Evolutionary conservation across 768 basidiomycete genomes (phyloP).

Genomic region (Xerocomellus chrysenteron): DNA sequence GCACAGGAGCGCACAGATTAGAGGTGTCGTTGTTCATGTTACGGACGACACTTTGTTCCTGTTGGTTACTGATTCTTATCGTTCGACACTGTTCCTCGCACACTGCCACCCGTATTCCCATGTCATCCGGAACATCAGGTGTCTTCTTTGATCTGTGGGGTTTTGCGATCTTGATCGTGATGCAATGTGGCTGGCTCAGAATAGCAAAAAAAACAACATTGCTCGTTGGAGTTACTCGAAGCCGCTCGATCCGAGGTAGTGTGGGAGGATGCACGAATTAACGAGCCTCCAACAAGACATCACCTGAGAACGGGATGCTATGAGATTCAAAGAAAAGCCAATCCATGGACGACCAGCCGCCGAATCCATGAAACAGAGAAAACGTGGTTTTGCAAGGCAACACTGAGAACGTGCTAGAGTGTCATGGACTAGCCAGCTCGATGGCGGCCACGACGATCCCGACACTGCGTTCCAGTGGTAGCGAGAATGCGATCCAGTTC

Average conservation of each 20-base stretch:
- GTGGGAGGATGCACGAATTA: neutral
- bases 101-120: conserved; percentile 1
- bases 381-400: too few relatives aligned
- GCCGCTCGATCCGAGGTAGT: neutral
- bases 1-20: neutral
- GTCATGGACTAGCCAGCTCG: too few relatives aligned
- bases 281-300: neutral
- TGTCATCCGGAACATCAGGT: neutral
- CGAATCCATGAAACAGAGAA: too few relatives aligned
- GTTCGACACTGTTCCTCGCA: neutral
- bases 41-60: neutral
- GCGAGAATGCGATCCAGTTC: neutral
- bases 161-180: neutral
- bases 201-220: neutral
- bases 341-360: too few relatives aligned
- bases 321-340: too few relatives aligned
- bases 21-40: neutral
- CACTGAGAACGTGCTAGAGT: too few relatives aligned
- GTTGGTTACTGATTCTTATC: neutral
- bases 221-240: neutral
- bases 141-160: neutral
- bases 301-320: neutral
- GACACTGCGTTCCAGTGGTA: neutral
- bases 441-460: too few relatives aligned
- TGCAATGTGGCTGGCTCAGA: neutral